phyloP scores from a whole-genome alignment of 306 rosid species.

The Acacia melanoxylon region DNA sequence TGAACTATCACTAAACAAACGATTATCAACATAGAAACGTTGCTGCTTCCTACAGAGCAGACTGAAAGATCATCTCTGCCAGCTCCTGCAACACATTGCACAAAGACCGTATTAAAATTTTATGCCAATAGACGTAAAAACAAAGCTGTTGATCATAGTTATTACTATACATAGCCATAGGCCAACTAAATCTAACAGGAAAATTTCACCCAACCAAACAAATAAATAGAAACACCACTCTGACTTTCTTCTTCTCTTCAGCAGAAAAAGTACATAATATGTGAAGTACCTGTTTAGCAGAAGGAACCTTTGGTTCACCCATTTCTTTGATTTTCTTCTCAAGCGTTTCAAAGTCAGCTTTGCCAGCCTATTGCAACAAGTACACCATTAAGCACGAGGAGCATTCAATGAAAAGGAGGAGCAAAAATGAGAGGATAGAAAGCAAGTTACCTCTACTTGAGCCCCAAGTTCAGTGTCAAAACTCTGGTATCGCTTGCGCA shows the following conservation, averaged over 20 bases:
- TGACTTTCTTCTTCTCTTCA: background rate
- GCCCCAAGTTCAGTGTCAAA: conserved; percentile 82
- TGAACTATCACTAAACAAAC: conserved; percentile 17
- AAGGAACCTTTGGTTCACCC: conserved; percentile 92
- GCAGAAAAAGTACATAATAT: background rate
- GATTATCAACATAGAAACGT: background rate
- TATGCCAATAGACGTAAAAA: background rate
- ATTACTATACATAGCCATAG: background rate
- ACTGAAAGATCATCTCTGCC: conserved; percentile 91
- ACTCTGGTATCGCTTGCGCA: conserved; percentile 75
- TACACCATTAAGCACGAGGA: conserved; percentile 22
- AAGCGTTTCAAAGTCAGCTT: conserved; percentile 85
- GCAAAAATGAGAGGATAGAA: background rate
- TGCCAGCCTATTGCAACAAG: conserved; percentile 68
- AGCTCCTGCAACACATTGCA: conserved; percentile 72
- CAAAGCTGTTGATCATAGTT: background rate
- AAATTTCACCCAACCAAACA: background rate
- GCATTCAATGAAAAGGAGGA: conserved; percentile 12
- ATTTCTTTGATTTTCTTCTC: conserved; percentile 84
- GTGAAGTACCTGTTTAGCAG: conserved; percentile 83
- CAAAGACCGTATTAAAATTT: conserved; percentile 20
- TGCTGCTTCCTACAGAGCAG: conserved; percentile 52
- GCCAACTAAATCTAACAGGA: background rate
- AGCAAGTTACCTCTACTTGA: conserved; percentile 64
- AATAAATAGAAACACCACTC: background rate